These are phyloP conservation scores for Exophiala aquamarina DNA, from an alignment of 2,329 filamentous ascomycete species.

Conservation along the genomic window DNA sequence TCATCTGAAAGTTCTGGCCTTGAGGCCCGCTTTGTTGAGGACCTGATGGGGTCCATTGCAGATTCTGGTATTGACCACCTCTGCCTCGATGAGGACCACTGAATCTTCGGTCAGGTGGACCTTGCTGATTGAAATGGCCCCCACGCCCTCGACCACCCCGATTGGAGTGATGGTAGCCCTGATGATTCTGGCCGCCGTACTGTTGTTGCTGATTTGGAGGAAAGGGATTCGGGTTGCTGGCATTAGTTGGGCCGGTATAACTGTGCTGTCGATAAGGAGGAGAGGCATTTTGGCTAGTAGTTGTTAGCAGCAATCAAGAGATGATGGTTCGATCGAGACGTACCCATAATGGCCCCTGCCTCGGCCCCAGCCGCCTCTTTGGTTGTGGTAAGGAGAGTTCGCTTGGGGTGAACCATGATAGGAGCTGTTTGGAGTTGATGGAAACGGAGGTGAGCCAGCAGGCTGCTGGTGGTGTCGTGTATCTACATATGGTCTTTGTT, in stretches of 20 bases:
- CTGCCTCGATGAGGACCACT: conserved; percentile 47
- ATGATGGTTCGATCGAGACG: conserved; percentile 42
- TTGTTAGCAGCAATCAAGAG: conserved; percentile 29
- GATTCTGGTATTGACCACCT: conserved; percentile 62
- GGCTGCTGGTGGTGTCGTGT: conserved; percentile 47
- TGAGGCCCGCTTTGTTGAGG: conserved; percentile 42
- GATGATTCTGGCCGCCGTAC: conserved; percentile 56
- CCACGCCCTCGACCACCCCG: conserved; percentile 59
- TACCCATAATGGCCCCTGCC: conserved; percentile 44
- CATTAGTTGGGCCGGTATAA: conserved; percentile 52
- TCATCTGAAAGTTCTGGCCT: conserved; percentile 40
- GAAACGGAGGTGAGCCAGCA: conserved; percentile 60
- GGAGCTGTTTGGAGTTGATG: conserved; percentile 51
- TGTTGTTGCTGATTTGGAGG: conserved; percentile 48
- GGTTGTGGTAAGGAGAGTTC: conserved; percentile 59
- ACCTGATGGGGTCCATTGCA: conserved; percentile 68
- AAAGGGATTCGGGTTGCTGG: conserved; percentile 53
- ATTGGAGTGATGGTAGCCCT: conserved; percentile 50
- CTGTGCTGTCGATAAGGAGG: conserved; percentile 59
- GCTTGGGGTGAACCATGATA: conserved; percentile 62
- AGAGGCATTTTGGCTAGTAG: conserved; percentile 57
- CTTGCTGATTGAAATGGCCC: conserved; percentile 51
- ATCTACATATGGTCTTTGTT: conserved; percentile 40
- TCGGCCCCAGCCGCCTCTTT: conserved; percentile 55
- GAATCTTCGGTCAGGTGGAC: conserved; percentile 27